These are phyloP conservation scores for Venturia nashicola DNA, from an alignment of 2,329 filamentous ascomycete species.

Conservation along the genomic window DNA sequence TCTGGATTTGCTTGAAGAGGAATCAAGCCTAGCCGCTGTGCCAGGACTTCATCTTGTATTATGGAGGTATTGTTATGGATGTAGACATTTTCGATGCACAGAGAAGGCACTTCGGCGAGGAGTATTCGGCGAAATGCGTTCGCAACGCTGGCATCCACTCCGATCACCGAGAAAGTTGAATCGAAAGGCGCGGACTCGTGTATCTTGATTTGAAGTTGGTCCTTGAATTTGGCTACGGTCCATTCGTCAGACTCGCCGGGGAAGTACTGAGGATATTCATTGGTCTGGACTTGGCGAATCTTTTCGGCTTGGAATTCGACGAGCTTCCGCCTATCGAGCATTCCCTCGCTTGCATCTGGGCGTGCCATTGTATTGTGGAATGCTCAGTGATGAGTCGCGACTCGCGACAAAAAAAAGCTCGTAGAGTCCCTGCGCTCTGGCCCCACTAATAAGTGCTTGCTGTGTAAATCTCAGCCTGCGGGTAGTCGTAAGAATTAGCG, in stretches of 20 bases:
- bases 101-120: slow-evolving; percentile 83
- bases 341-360: slow-evolving; percentile 15
- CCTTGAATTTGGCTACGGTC: slow-evolving; percentile 59
- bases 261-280: slow-evolving; percentile 84
- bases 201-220: slow-evolving; percentile 62
- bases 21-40: slow-evolving; percentile 79
- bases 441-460: no score
- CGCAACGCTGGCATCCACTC: slow-evolving; percentile 82
- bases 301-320: slow-evolving; percentile 84
- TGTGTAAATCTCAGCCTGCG: background rate
- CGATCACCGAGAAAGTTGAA: slow-evolving; percentile 80
- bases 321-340: slow-evolving; percentile 55
- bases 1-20: slow-evolving; percentile 71
- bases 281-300: slow-evolving; percentile 77
- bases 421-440: background rate
- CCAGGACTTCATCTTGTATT: slow-evolving; percentile 93
- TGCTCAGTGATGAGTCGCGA: background rate
- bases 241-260: slow-evolving; percentile 49
- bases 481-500: background rate
- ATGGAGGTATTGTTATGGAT: slow-evolving; percentile 95
- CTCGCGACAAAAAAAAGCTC: background rate
- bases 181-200: slow-evolving; percentile 71
- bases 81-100: slow-evolving; percentile 90
- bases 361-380: slow-evolving; percentile 20
- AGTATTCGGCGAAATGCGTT: slow-evolving; percentile 97